These are phyloP conservation scores for Clonostachys chloroleuca DNA, from an alignment of 2,329 filamentous ascomycete genomes.

Conservation along the genomic window DNA sequence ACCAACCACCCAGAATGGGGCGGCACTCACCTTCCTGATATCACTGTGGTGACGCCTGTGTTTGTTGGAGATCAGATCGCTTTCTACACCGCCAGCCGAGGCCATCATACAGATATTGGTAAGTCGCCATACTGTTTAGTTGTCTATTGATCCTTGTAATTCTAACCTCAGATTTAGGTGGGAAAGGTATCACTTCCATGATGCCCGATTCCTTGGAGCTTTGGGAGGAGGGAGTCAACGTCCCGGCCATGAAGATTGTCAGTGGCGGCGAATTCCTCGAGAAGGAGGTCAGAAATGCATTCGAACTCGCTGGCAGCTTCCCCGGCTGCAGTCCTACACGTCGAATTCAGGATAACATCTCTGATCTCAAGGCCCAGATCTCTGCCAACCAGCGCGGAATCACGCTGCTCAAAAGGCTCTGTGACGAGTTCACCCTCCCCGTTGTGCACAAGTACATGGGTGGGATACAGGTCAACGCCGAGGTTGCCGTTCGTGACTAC, in stretches of 20 bases:
- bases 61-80: slow-evolving; percentile 22
- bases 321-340: slow-evolving; percentile 29
- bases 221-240: slow-evolving; percentile 37
- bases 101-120: slow-evolving; percentile 31
- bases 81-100: slow-evolving; percentile 31
- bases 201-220: slow-evolving; percentile 31
- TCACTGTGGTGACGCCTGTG: slow-evolving; percentile 34
- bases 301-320: slow-evolving; percentile 23
- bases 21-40: slow-evolving; percentile 32
- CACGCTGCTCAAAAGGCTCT: slow-evolving; percentile 21
- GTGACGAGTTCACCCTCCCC: slow-evolving; percentile 21
- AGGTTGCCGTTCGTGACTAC: slow-evolving; percentile 22
- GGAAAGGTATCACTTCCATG: slow-evolving; percentile 31
- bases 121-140: neutral
- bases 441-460: slow-evolving; percentile 28
- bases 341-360: slow-evolving; percentile 32
- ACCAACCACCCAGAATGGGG: slow-evolving; percentile 32
- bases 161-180: slow-evolving; percentile 8
- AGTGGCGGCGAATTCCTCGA: slow-evolving; percentile 27
- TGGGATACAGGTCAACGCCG: slow-evolving; percentile 28
- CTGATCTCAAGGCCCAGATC: slow-evolving; percentile 36
- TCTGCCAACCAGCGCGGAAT: slow-evolving; percentile 36
- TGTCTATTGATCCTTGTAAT: neutral
- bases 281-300: slow-evolving; percentile 18
- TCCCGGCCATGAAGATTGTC: slow-evolving; percentile 29